Percentiles rank a stretch among this genome's conserved stretches.
Conservation (phyloP, 129 eudicot species). For the Flaveria ramosissima region DNA sequence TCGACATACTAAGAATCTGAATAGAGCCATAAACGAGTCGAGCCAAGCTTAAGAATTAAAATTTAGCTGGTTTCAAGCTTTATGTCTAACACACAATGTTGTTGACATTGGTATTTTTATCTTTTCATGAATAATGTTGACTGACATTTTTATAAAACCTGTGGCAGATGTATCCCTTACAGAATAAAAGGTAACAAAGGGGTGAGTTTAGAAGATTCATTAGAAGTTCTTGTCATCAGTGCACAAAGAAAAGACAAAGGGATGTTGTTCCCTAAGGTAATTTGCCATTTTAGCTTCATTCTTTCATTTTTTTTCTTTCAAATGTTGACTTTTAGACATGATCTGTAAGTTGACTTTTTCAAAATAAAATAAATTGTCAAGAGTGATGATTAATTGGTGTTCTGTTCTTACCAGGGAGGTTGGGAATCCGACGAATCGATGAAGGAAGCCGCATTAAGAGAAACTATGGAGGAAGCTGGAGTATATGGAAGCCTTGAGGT, state of each 20-base stretch:
- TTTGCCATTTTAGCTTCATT: conserved; percentile 9
- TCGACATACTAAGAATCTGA: too few species aligned
- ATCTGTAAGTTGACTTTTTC: conserved; percentile 27
- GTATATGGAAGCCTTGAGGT: conserved; percentile 76
- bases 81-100: too few species aligned
- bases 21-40: too few species aligned
- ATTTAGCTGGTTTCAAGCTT: too few species aligned
- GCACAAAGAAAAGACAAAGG: conserved; percentile 84
- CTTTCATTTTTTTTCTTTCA: not conserved
- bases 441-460: conserved; percentile 69
- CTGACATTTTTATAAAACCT: not conserved
- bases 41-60: too few species aligned
- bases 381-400: not conserved
- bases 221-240: conserved; percentile 83
- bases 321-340: not conserved
- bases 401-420: conserved; percentile 55
- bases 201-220: conserved; percentile 48
- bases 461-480: conserved; percentile 88
- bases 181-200: conserved; percentile 48
- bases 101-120: not conserved
- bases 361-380: not conserved
- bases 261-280: conserved; percentile 87
- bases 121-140: conserved; percentile 1
- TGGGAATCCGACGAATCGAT: conserved; percentile 77
- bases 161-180: conserved; percentile 79